Evolutionary conservation across 2,329 filamentous ascomycete genomes (phyloP), one percentile per base, ranked within the genome.

Genomic region (Penicillium griseofulvum): DNA sequence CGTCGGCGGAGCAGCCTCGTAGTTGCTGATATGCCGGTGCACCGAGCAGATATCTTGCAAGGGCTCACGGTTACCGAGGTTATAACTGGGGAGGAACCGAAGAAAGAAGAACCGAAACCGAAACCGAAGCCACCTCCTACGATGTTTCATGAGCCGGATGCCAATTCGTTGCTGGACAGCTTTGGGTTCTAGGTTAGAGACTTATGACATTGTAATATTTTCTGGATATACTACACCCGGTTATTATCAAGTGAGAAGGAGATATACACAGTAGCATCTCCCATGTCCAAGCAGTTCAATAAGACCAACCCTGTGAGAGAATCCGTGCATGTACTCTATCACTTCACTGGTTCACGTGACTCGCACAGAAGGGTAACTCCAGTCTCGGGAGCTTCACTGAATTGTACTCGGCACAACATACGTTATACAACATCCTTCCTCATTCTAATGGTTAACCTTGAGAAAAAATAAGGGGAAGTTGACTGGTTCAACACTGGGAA

Each of bases 91-190:
- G 56, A 54, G 14, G 55, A 55, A 57, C 66, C 74, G 26, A 61
- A 66, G 28, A 56, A 66, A 42, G 69, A 74, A 41, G 69, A 74
- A 63, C 71, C 55, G 64, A 75, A 49, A 31, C 68, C 72, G 62
- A 74, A 65, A 64, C 74, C 77, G 57, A 82, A 87, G 65, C 80
- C 83, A 14, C 81, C 87, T 16, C 86, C 91, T 1, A 91, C 88
- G 19, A 86, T 87, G 59, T 97, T 97, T 71, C 83, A 95, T 65
- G 94, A 99, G 73, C 94, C 94, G n/a, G 91, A 96, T 76, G 83
- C 89, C 28, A 90, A 85, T 70, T 93, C 90, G 56, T 75, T 99
- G 68, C 79, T 97, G 65, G 93, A 97, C 78, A 92, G 84, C 71
- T 97, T 97, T 81, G 93, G 93, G 1, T 94, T 97, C 70, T 97